phyloP scores from a whole-genome alignment of 371 early-diverging fungal genomes.

The Nosema granulosis region DNA sequence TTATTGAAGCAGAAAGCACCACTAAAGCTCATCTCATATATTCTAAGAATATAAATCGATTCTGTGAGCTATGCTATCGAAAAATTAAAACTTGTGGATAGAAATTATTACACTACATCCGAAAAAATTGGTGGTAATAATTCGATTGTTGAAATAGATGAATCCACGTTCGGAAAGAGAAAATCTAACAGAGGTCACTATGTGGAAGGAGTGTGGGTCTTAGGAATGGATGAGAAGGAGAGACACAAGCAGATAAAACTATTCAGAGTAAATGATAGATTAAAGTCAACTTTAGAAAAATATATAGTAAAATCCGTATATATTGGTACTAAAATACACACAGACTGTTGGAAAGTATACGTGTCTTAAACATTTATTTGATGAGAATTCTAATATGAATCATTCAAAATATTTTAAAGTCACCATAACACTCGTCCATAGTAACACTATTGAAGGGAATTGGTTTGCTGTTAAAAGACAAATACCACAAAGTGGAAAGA shows the following conservation, averaged over 20 bases:
- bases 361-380: not conserved
- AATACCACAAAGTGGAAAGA: too few relatives aligned
- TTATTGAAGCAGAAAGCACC: too few relatives aligned
- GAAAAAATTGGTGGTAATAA: not conserved
- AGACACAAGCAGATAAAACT: too few relatives aligned
- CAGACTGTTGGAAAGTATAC: not conserved
- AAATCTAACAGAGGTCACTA: not conserved
- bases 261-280: too few relatives aligned
- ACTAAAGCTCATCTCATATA: too few relatives aligned
- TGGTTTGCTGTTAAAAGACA: too few relatives aligned
- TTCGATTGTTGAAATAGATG: conserved; percentile 8
- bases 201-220: not conserved
- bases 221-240: not conserved
- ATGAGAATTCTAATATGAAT: not conserved
- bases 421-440: not conserved
- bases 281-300: too few relatives aligned
- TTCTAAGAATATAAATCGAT: too few relatives aligned
- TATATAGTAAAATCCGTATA: not conserved
- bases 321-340: not conserved
- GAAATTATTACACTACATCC: too few relatives aligned
- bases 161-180: not conserved
- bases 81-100: too few relatives aligned
- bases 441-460: conserved; percentile 5
- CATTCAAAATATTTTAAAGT: not conserved
- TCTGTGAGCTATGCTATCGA: too few relatives aligned